Evolutionary conservation across 2,329 filamentous ascomycete species (phyloP).

Genomic region (Diaporthe sp.): DNA sequence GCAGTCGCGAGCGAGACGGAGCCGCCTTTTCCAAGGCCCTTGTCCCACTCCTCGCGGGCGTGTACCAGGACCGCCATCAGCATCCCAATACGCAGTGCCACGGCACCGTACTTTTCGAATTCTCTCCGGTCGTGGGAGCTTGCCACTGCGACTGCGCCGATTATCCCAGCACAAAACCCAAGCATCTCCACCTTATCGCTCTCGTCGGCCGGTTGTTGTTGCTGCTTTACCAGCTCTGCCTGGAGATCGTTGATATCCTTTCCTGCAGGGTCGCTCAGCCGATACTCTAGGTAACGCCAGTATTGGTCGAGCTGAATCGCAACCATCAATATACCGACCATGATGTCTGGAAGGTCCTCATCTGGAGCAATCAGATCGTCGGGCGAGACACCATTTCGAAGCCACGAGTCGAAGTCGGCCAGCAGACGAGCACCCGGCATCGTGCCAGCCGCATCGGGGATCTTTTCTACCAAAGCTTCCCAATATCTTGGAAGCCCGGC

Average conservation of each 20-base stretch:
- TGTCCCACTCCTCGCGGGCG: conserved; percentile 45
- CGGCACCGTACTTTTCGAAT: conserved; percentile 51
- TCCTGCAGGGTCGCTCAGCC: no score
- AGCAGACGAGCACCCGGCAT: background rate
- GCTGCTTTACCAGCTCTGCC: no score
- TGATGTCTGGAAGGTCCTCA: conserved; percentile 44
- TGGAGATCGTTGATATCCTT: background rate
- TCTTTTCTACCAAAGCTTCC: no score
- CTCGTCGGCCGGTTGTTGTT: background rate
- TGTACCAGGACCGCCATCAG: conserved; percentile 53
- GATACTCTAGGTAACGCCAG: conserved; percentile 41
- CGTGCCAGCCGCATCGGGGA: background rate
- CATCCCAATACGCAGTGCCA: conserved; percentile 53
- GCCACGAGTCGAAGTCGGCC: conserved; percentile 4
- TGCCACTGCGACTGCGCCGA: conserved; percentile 53
- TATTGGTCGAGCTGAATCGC: conserved; percentile 54
- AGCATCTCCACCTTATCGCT: background rate
- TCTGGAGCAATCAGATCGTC: background rate
- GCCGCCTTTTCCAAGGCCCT: conserved; percentile 40
- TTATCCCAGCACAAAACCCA: conserved; percentile 56
- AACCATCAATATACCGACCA: conserved; percentile 54
- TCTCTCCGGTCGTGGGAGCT: conserved; percentile 44
- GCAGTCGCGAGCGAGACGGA: conserved; percentile 45
- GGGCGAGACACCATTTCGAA: no score
- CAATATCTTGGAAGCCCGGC: no score